A percentile compares a stretch with the other conserved stretches of the same genome.
These are phyloP conservation scores for Echinosophora koreensis DNA, from an alignment of 306 rosid genomes.

Conservation along the genomic window DNA sequence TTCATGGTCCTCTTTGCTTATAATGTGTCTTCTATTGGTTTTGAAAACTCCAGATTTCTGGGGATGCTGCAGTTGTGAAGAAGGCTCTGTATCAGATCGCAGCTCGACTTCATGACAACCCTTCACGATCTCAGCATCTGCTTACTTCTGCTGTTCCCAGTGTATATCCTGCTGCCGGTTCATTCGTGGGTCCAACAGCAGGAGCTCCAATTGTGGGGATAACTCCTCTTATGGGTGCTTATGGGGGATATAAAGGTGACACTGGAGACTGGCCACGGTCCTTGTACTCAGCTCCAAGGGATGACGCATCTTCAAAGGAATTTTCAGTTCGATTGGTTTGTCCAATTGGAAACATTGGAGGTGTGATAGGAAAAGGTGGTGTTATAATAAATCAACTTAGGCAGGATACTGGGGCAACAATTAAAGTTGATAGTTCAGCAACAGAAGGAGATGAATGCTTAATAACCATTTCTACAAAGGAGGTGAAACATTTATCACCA, in stretches of 20 bases:
- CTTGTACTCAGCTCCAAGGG: conserved; percentile 90
- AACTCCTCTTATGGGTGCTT: conserved; percentile 79
- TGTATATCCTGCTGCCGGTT: conserved; percentile 67
- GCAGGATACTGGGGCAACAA: conserved; percentile 91
- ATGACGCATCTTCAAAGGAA: conserved; percentile 82
- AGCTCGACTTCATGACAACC: conserved; percentile 89
- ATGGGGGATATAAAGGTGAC: conserved; percentile 92
- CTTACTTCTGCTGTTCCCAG: conserved; percentile 72
- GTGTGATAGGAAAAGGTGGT: conserved; percentile 99
- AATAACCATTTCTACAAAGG: conserved; percentile 83
- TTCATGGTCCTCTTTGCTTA: conserved; percentile 6
- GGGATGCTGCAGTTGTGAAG: conserved; percentile 79
- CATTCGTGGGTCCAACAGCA: conserved; percentile 73
- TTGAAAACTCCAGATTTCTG: conserved; percentile 72
- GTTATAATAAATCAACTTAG: conserved; percentile 89
- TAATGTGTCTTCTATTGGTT: conserved; percentile 37
- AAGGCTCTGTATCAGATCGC: conserved; percentile 88
- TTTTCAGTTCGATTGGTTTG: conserved; percentile 87
- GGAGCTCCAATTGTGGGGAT: conserved; percentile 89
- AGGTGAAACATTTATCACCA: conserved; percentile 60
- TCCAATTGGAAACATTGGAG: conserved; percentile 90
- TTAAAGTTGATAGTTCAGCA: conserved; percentile 94
- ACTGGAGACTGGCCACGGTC: conserved; percentile 92
- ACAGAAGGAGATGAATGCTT: conserved; percentile 88
- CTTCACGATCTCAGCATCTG: conserved; percentile 93